Conservation (phyloP, 371 early-diverging fungal genomes). For the Globomyces sp. region DNA sequence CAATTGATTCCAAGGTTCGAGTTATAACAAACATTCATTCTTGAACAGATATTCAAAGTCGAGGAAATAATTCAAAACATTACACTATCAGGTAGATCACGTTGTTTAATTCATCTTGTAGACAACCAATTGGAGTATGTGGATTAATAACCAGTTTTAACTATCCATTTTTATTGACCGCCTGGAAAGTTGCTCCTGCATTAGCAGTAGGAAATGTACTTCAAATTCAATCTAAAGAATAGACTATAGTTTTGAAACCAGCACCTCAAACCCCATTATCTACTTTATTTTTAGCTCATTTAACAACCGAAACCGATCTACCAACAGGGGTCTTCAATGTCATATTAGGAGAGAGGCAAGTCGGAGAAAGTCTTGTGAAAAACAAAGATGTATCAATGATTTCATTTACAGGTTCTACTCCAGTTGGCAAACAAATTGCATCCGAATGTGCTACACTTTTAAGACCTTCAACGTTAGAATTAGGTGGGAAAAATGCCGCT, state of each 20-base stretch:
- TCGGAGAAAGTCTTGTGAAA: background rate
- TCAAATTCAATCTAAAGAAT: conserved; percentile 19
- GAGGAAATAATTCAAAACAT: background rate
- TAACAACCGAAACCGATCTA: conserved; percentile 20
- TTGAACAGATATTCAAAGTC: background rate
- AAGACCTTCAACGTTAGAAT: conserved; percentile 22
- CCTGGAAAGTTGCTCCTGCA: conserved; percentile 87
- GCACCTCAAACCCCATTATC: conserved; percentile 66
- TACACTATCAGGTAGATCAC: conserved; percentile 53
- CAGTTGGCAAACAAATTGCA: conserved; percentile 7
- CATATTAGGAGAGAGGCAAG: background rate
- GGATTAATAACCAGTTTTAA: conserved; percentile 80
- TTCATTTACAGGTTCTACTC: conserved; percentile 17
- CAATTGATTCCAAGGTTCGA: too few relatives aligned
- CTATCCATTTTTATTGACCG: conserved; percentile 75
- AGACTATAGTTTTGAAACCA: conserved; percentile 49
- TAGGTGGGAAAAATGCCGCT: conserved; percentile 33
- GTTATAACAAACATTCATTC: too few relatives aligned
- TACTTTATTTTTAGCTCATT: conserved; percentile 43
- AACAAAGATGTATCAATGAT: conserved; percentile 3
- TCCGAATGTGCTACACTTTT: background rate
- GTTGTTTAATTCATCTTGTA: conserved; percentile 3
- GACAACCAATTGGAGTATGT: conserved; percentile 78
- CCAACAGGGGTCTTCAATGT: conserved; percentile 5
- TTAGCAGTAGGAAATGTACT: conserved; percentile 64